phyloP scores from a whole-genome alignment of 2,329 filamentous ascomycete genomes.

The Dendrostoma leiphaemia region DNA sequence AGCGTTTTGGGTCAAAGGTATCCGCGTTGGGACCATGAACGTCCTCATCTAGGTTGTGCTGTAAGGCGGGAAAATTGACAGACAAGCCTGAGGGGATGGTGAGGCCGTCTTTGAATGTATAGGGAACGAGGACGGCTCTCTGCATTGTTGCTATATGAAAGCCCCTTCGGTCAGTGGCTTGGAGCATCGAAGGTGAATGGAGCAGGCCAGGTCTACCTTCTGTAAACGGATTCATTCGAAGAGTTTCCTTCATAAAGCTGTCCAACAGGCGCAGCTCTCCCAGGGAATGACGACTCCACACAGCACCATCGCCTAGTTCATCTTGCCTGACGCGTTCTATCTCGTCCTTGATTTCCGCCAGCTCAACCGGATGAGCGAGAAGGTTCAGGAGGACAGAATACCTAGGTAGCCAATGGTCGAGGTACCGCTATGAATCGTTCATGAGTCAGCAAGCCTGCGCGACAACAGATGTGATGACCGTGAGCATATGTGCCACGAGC shows the following conservation, averaged over 20 bases:
- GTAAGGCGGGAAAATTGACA: conserved; percentile 21
- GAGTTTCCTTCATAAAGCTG: conserved; percentile 22
- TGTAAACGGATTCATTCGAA: conserved; percentile 20
- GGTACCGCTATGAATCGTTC: background rate
- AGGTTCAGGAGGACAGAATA: conserved; percentile 11
- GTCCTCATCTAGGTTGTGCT: conserved; percentile 17
- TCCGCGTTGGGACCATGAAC: conserved; percentile 7
- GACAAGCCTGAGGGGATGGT: conserved; percentile 19
- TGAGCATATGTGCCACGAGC: no score
- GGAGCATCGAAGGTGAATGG: background rate
- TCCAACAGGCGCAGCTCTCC: conserved; percentile 20
- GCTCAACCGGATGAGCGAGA: conserved; percentile 16
- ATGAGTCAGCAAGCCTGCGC: background rate
- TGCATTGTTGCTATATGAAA: conserved; percentile 1
- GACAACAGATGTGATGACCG: no score
- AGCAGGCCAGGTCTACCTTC: conserved; percentile 12
- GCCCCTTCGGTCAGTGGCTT: background rate
- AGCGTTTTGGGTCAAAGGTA: conserved; percentile 22
- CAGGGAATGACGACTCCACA: conserved; percentile 20
- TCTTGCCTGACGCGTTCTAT: conserved; percentile 12
- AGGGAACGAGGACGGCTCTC: background rate
- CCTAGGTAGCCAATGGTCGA: background rate
- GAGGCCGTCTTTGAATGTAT: conserved; percentile 19
- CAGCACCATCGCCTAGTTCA: conserved; percentile 15
- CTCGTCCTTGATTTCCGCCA: conserved; percentile 19